Conservation (phyloP, 495 filamentous ascomycete species). For the Tetracladium marchalianum region DNA sequence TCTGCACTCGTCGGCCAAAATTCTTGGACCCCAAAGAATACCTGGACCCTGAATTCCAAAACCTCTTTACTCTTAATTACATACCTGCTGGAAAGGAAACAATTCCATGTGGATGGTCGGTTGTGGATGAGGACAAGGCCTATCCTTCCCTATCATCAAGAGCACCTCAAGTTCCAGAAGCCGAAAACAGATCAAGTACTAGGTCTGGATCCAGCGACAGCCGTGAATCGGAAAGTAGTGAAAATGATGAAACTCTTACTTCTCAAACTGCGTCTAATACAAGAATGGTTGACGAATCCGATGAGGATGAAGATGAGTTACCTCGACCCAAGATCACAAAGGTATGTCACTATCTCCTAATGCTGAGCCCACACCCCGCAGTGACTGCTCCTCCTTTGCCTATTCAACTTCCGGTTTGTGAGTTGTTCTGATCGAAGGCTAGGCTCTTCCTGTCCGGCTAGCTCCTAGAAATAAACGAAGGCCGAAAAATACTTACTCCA, state of each 20-base stretch:
- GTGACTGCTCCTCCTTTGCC: neutral
- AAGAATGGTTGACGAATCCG: slow-evolving; percentile 42
- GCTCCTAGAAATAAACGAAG: slow-evolving; percentile 15
- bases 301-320: slow-evolving; percentile 34
- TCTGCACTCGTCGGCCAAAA: slow-evolving; percentile 15
- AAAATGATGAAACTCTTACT: neutral
- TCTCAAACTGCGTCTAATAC: slow-evolving; percentile 13
- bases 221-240: slow-evolving; percentile 21
- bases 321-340: slow-evolving; percentile 22
- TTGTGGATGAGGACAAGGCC: slow-evolving; percentile 41
- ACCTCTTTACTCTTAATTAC: slow-evolving; percentile 61
- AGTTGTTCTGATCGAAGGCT: slow-evolving; percentile 15
- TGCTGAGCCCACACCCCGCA: neutral
- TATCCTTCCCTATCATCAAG: slow-evolving; percentile 50
- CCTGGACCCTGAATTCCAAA: slow-evolving; percentile 42
- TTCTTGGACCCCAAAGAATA: slow-evolving; percentile 11
- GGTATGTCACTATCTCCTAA: slow-evolving; percentile 3
- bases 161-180: slow-evolving; percentile 22
- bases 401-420: neutral
- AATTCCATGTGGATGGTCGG: slow-evolving; percentile 56
- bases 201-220: slow-evolving; percentile 20
- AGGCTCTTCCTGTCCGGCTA: slow-evolving; percentile 20
- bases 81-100: slow-evolving; percentile 39
- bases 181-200: slow-evolving; percentile 14
- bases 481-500: slow-evolving; percentile 22